A percentile compares a stretch with the other conserved stretches of the same genome.
Evolutionary conservation across 208 protist species (phyloP).

Genomic region (Tritrichomonas musculus): DNA sequence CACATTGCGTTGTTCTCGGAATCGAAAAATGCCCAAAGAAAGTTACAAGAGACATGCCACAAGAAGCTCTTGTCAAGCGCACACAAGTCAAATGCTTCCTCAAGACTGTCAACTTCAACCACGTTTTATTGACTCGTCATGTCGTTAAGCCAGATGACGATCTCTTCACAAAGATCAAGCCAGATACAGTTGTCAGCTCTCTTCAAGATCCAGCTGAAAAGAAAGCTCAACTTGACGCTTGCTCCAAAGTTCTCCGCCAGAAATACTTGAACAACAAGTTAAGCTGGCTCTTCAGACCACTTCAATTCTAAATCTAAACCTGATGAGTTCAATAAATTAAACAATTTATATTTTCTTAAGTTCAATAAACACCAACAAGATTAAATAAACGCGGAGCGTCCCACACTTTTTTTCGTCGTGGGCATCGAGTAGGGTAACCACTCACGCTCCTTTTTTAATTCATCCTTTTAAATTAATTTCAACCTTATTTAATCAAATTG

Average conservation of each 20-base stretch:
- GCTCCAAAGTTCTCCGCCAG: not conserved
- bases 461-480: no score
- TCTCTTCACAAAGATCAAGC: no score
- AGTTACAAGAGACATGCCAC: conserved; percentile 13
- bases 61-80: not conserved
- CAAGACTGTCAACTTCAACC: conserved; percentile 18
- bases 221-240: not conserved
- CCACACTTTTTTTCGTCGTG: no score
- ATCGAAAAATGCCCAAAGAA: conserved; percentile 27
- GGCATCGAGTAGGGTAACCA: no score
- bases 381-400: no score
- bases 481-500: no score
- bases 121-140: not conserved
- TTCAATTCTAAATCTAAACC: conserved; percentile 33
- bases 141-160: no score
- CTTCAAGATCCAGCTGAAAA: not conserved
- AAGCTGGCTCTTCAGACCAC: not conserved
- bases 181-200: not conserved
- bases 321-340: no score
- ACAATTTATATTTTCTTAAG: no score
- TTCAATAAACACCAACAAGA: no score
- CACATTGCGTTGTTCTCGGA: not conserved
- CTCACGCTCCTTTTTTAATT: no score
- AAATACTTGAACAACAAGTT: conserved; percentile 13
- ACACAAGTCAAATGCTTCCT: not conserved